Evolutionary conservation across 352 stramenopile species (phyloP), one percentile per base, ranked within the genome.

Genomic region (Pythium utonaiense): DNA sequence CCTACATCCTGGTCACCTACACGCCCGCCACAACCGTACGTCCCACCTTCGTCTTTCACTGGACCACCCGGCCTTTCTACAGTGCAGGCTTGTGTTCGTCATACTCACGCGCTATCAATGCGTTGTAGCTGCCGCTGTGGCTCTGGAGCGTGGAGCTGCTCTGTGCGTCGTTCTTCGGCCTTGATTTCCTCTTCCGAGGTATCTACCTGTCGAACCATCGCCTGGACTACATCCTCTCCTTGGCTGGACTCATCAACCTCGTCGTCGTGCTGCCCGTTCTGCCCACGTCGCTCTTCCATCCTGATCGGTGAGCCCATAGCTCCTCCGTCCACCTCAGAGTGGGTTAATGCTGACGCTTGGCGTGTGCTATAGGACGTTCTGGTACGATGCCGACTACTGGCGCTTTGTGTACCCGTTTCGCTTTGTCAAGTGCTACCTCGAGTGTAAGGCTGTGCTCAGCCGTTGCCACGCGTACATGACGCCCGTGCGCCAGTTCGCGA

Each of bases 361-460:
- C 24, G 38, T 10, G 4, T 60, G 9, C 7, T 21, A 19, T 47
- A 91, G 84, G 57, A 91, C 85, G 4, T 70, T 93, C 16, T 94
- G 85, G 85, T 89, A 89, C 38, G 79, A 75, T 25, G 74, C 74
- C 16, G 80, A 77, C 27, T 84, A 83, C 71, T 93, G 81, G 81
- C 79, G 83, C 42, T 95, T 95, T 48, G 60, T 95, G 17, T 95
- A 95, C 69, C 85, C 85, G 1, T 50, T 84, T n/a, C 85, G 85
- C 6, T 93, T 95, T 49, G 68, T 85, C 64, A 89, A 92, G 73
- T 89, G 81, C 59, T 95, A 95, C 64, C 36, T 91, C 8, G 79
- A 88, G 44, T 74, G 76, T 42, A 83, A 78, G 57, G 79, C 81
- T 10, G 81, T 95, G 52, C 71, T 93, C 40, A 89, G 77, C 25